These are phyloP conservation scores for Murraya koenigii DNA, from an alignment of 345 rosid genomes.

Conservation along the genomic window DNA sequence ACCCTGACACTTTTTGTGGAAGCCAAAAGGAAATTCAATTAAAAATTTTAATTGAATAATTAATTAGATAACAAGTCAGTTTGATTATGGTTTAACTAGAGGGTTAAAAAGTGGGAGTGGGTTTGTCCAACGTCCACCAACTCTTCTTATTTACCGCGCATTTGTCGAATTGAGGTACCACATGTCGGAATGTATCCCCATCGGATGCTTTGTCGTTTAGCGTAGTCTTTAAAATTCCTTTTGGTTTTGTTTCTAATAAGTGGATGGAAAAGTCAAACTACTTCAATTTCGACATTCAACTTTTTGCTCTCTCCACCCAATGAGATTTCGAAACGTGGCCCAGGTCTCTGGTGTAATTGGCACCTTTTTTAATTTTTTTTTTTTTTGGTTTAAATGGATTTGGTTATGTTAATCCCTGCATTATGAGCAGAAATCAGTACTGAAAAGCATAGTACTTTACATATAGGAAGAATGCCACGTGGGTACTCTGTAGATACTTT, in stretches of 20 bases:
- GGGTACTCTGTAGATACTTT: neutral
- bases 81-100: constrained; percentile 3
- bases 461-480: neutral
- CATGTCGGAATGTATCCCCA: neutral
- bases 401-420: neutral
- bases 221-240: constrained; percentile 19
- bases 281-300: neutral
- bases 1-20: constrained; percentile 16
- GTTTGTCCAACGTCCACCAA: neutral
- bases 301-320: neutral
- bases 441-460: neutral
- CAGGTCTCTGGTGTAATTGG: neutral
- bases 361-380: neutral
- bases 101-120: neutral
- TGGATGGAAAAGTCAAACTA: neutral
- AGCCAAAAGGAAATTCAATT: neutral
- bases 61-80: neutral
- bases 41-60: neutral
- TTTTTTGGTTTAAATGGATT: neutral
- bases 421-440: neutral
- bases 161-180: constrained; percentile 9
- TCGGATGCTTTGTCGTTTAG: constrained; percentile 45
- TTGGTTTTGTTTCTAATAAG: neutral
- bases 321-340: neutral
- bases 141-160: constrained; percentile 4